Percentiles rank a stretch among this genome's conserved stretches.
Conservation (phyloP, 176 grass and related monocot species). For the Panicum miliaceum region DNA sequence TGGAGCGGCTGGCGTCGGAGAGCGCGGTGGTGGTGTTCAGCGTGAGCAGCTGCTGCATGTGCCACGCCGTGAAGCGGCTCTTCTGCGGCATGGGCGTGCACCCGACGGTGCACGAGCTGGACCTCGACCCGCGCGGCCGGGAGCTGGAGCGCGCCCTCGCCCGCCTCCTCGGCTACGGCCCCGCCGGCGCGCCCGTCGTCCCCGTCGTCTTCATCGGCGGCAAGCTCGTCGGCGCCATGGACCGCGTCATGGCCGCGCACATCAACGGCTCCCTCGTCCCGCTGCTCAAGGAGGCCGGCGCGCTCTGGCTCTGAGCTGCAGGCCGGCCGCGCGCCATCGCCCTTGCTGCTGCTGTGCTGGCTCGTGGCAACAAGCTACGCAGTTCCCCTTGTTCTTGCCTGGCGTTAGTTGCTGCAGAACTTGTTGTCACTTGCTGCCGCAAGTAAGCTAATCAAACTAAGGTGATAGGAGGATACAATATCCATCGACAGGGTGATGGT, state of each 20-base stretch:
- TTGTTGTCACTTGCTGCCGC: slow-evolving; percentile 24
- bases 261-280: slow-evolving; percentile 92
- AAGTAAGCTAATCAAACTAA: slow-evolving; percentile 21
- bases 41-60: slow-evolving; percentile 98
- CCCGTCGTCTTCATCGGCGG: slow-evolving; percentile 92
- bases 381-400: slow-evolving; percentile 9
- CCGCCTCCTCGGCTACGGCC: slow-evolving; percentile 59
- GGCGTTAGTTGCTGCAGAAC: neutral
- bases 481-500: slow-evolving; percentile 14
- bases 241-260: slow-evolving; percentile 90
- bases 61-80: slow-evolving; percentile 98
- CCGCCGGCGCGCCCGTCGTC: slow-evolving; percentile 46
- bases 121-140: slow-evolving; percentile 73
- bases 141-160: slow-evolving; percentile 83
- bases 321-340: neutral
- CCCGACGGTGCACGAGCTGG: slow-evolving; percentile 91
- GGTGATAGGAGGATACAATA: slow-evolving; percentile 18
- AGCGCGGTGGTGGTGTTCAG: slow-evolving; percentile 97
- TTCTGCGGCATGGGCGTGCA: slow-evolving; percentile 99
- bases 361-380: slow-evolving; percentile 15
- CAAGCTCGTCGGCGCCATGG: slow-evolving; percentile 90
- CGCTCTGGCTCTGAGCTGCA: slow-evolving; percentile 74
- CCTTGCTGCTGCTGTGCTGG: neutral
- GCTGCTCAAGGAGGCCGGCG: slow-evolving; percentile 93
- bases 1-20: slow-evolving; percentile 86